Conservation (phyloP, 495 filamentous ascomycete species). For the Lasiosphaeris hirsuta region DNA sequence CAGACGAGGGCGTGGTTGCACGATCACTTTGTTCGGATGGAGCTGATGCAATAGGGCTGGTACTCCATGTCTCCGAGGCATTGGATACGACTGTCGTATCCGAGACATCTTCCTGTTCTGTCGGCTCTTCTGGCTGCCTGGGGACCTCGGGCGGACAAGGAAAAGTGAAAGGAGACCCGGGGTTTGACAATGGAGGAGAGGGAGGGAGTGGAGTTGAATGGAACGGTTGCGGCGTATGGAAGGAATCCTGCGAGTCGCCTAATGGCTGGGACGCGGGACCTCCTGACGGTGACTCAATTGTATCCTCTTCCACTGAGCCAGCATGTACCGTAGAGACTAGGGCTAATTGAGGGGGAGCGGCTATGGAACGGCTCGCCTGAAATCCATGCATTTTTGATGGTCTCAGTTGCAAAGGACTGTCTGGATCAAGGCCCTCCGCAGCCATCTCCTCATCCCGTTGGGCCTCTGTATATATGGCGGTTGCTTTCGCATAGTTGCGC, state of each 20-base stretch:
- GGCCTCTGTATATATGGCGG: neutral
- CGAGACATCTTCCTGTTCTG: slow-evolving; percentile 36
- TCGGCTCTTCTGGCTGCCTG: slow-evolving; percentile 7
- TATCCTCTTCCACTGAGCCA: slow-evolving; percentile 1
- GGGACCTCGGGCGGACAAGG: slow-evolving; percentile 31
- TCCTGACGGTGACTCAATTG: slow-evolving; percentile 10
- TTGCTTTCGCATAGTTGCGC: neutral
- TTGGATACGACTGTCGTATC: slow-evolving; percentile 43
- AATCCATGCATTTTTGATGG: slow-evolving; percentile 20
- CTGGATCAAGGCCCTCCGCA: neutral
- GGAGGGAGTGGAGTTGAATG: slow-evolving; percentile 49
- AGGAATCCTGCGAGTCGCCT: slow-evolving; percentile 35
- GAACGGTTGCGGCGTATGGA: slow-evolving; percentile 59
- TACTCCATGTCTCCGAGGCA: slow-evolving; percentile 19
- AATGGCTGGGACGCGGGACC: slow-evolving; percentile 26
- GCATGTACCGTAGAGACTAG: slow-evolving; percentile 20
- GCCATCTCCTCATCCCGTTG: neutral
- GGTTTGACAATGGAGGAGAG: slow-evolving; percentile 45
- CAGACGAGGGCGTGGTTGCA: slow-evolving; percentile 13
- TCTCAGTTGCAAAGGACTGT: slow-evolving; percentile 1
- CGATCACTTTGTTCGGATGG: slow-evolving; percentile 7
- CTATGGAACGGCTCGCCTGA: slow-evolving; percentile 33
- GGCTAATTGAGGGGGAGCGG: slow-evolving; percentile 33
- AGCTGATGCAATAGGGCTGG: slow-evolving; percentile 8
- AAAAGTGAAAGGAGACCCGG: slow-evolving; percentile 38